Percentiles rank a stretch among this genome's conserved stretches.
These are phyloP conservation scores for Posidonia australis DNA, from an alignment of 106 monocot genomes.

Conservation along the genomic window DNA sequence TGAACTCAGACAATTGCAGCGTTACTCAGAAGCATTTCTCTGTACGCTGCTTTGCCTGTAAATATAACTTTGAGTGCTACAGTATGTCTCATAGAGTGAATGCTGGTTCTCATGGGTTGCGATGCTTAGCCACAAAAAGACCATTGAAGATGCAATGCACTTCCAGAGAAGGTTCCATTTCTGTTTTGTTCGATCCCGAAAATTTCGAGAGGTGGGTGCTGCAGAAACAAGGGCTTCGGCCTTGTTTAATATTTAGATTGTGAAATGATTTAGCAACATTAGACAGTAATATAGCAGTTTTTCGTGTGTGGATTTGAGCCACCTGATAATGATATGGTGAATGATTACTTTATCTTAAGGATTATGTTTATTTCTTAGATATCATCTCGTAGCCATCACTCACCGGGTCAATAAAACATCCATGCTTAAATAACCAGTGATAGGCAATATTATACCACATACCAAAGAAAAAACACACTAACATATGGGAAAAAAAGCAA, in stretches of 20 bases:
- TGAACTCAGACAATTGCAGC: no score
- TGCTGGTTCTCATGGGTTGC: not conserved
- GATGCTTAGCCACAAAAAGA: not conserved
- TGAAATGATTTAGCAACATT: not conserved
- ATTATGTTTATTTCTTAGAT: not conserved
- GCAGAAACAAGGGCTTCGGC: not conserved
- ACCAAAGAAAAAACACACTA: no score
- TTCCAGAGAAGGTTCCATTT: not conserved
- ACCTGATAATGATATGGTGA: not conserved
- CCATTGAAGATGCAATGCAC: not conserved
- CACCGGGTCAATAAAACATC: not conserved
- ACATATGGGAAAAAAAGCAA: no score
- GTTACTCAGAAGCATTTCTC: no score
- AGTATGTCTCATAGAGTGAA: not conserved
- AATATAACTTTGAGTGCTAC: not conserved
- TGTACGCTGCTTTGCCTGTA: not conserved
- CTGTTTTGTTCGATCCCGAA: slow-evolving; percentile 2
- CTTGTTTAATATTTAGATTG: not conserved
- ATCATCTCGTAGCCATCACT: not conserved
- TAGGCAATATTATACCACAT: no score
- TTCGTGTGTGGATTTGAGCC: not conserved
- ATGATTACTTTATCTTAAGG: not conserved
- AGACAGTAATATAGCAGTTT: not conserved
- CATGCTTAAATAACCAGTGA: no score
- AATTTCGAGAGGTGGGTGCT: not conserved